Evolutionary conservation across 208 protist species (phyloP), one percentile per base, ranked within the genome.

Genomic region (Crithidia expoeki): DNA sequence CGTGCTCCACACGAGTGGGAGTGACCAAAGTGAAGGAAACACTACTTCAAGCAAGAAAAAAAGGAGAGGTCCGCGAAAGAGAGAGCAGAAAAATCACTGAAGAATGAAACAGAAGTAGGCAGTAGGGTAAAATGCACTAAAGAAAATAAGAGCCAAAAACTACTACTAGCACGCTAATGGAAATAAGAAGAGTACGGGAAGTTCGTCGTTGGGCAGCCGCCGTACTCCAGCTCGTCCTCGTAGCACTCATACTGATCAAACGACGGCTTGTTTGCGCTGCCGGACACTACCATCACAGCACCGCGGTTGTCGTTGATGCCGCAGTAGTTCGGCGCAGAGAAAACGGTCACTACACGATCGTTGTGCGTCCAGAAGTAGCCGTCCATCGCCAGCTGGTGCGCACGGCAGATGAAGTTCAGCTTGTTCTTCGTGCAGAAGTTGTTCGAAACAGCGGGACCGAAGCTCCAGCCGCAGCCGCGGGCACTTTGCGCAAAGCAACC

Each of bases 401-500:
- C 89, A 28, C 93, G 67, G 73, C 79, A 89, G 60, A 98, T 97
- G n/a, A 98, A 89, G 66, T 99, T 97, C 17, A 99, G 85, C 47
- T 98, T 87, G 74, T 99, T 97, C 72, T 95, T 84, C n/a, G 92
- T 68, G 23, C 99, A 89, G 75, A 99, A 99, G 30, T 87, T 76
- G n/a, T 71, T 62, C 14, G 99, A 97, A 2, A 98, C 90, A 64
- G 98, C 81, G 12, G 85, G 67, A 25, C 95, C 98, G 80, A 99
- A 99, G 10, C 96, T 96, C 63, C 97, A 98, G 17, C 97, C 99
- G 42, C 99, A 98, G 52, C 98, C 98, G 57, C 98, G 91, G 33
- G 99, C 97, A 68, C 99, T 99, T 47, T 97, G 94, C 30, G 84
- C 80, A 89, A 94, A 99, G 16, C 93, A 69, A 32, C 36, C 93